Evolutionary conservation across 2,329 filamentous ascomycete species (phyloP).

Genomic region (Trichoderma oligosporum): DNA sequence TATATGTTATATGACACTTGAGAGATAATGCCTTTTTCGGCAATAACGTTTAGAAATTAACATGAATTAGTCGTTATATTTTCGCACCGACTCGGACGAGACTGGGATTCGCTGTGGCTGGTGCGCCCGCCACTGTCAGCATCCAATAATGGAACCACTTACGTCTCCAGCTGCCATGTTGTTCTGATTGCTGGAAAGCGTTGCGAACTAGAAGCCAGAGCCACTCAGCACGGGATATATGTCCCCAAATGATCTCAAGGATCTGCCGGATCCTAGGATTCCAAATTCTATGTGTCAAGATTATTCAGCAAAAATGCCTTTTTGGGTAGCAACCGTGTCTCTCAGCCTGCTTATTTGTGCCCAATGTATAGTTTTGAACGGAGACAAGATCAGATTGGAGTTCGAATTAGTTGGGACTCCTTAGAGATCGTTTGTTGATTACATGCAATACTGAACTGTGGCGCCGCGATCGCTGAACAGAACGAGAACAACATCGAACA

Average conservation of each 20-base stretch:
- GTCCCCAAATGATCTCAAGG: neutral
- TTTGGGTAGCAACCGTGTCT: neutral
- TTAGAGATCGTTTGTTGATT: neutral
- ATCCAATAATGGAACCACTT: neutral
- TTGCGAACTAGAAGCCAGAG: neutral
- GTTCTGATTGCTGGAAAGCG: neutral
- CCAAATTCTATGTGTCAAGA: slow-evolving; percentile 14
- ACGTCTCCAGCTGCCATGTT: neutral
- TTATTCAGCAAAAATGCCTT: neutral
- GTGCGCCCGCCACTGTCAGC: neutral
- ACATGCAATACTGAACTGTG: neutral
- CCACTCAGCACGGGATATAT: neutral
- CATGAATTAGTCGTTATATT: too few relatives aligned
- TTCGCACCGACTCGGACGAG: slow-evolving; percentile 7
- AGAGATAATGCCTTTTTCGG: neutral
- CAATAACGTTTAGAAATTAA: too few relatives aligned
- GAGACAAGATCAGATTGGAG: neutral
- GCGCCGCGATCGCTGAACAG: neutral
- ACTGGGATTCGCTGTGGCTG: neutral
- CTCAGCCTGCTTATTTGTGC: neutral
- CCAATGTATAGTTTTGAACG: neutral
- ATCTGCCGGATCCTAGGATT: neutral
- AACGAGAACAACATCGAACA: neutral
- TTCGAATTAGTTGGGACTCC: neutral
- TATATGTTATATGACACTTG: too few relatives aligned